Conservation (phyloP, 495 filamentous ascomycete genomes). For the Penicilliopsis zonata region DNA sequence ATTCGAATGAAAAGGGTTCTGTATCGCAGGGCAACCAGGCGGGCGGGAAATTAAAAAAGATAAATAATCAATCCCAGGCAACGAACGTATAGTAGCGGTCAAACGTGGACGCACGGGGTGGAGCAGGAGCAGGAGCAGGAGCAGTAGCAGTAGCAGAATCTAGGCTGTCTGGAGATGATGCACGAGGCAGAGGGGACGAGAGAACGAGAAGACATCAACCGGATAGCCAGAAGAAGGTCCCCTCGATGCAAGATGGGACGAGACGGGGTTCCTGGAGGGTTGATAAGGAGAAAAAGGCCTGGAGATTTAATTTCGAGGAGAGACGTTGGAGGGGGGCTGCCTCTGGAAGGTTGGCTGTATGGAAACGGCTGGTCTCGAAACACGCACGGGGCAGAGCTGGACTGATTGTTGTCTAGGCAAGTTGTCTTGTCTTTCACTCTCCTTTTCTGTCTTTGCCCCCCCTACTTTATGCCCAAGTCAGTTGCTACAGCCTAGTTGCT, state of each 20-base stretch:
- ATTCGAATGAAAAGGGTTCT: slow-evolving; percentile 4
- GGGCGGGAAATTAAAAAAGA: slow-evolving; percentile 15
- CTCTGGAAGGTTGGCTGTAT: neutral
- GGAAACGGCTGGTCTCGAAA: neutral
- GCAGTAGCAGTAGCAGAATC: too few species aligned
- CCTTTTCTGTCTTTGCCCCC: too few species aligned
- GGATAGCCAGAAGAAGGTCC: neutral
- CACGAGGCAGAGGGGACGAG: neutral
- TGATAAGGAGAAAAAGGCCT: neutral
- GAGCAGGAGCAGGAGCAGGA: slow-evolving; percentile 4
- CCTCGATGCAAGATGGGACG: neutral
- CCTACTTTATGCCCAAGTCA: too few species aligned
- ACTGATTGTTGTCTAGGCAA: too few species aligned
- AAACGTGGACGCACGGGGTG: slow-evolving; percentile 13
- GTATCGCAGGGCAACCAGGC: slow-evolving; percentile 10
- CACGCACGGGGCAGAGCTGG: neutral
- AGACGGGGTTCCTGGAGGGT: neutral
- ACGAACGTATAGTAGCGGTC: slow-evolving; percentile 16
- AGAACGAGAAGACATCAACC: neutral
- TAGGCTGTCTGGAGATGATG: neutral
- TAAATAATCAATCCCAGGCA: slow-evolving; percentile 16
- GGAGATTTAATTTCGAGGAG: neutral
- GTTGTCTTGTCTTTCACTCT: too few species aligned
- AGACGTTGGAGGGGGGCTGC: neutral
- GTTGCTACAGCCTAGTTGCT: too few species aligned